Percentiles rank a stretch among this genome's conserved stretches.
These are phyloP conservation scores for Rhipidocladum racemiflorum DNA, from an alignment of 176 grass and related monocot species.

Conservation along the genomic window DNA sequence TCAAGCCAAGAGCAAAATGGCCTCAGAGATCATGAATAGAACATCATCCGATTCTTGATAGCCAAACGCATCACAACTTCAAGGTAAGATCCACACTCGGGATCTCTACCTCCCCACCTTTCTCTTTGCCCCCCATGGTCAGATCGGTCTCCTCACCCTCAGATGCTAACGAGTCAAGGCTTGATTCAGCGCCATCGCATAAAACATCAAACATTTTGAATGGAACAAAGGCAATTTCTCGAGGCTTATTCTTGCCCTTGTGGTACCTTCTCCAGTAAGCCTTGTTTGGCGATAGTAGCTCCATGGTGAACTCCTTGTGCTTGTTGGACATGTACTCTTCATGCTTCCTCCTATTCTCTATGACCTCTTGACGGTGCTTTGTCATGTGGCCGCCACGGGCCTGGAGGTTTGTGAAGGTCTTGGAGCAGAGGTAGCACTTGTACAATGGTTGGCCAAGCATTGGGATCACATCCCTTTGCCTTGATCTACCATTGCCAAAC, in stretches of 20 bases:
- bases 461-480: not conserved
- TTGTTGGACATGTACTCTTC: not conserved
- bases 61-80: constrained; percentile 1
- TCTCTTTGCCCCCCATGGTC: not conserved
- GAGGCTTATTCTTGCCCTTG: not conserved
- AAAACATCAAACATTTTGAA: not conserved
- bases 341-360: not conserved
- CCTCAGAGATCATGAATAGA: not conserved
- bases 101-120: not conserved
- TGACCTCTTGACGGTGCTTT: not conserved
- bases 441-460: not conserved
- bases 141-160: not conserved
- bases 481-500: not conserved
- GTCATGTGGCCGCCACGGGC: constrained; percentile 20
- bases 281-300: not conserved
- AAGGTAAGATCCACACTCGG: not conserved
- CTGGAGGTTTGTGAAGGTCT: constrained; percentile 19
- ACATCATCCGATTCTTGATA: not conserved
- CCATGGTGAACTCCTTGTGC: not conserved
- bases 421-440: not conserved
- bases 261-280: constrained; percentile 7
- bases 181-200: not conserved
- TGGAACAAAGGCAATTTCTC: not conserved
- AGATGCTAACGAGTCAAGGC: not conserved
- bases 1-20: not conserved